These are phyloP conservation scores for Eucalyptus pauciflora DNA, from an alignment of 345 rosid genomes.

Conservation along the genomic window DNA sequence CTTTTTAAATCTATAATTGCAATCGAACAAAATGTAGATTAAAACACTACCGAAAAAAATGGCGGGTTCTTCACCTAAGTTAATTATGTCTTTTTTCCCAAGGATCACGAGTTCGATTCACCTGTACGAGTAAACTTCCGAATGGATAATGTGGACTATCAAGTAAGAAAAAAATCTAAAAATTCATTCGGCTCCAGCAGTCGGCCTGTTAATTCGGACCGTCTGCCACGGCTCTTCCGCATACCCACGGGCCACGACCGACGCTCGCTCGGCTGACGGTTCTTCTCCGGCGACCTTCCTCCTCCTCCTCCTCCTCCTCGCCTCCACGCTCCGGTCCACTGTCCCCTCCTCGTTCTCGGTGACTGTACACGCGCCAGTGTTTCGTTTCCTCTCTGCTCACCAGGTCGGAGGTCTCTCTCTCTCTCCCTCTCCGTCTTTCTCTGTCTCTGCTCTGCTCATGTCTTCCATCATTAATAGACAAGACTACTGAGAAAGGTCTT, in stretches of 20 bases:
- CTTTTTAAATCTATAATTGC: not conserved
- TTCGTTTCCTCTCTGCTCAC: not conserved
- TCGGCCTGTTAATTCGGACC: not conserved
- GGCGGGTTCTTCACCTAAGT: no score
- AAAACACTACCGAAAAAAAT: not conserved
- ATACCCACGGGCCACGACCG: not conserved
- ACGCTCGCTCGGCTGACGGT: not conserved
- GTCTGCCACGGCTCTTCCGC: not conserved
- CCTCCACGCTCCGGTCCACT: not conserved
- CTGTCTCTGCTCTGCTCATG: not conserved
- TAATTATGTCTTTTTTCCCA: not conserved
- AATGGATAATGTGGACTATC: not conserved
- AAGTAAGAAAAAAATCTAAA: not conserved
- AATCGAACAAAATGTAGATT: not conserved
- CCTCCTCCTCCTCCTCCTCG: not conserved
- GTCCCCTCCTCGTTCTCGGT: not conserved
- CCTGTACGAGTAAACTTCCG: no score
- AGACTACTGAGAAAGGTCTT: not conserved
- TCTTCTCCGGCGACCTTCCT: not conserved
- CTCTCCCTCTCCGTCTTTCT: not conserved
- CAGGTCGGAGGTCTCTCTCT: not conserved
- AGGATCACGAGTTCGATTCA: not conserved
- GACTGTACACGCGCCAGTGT: not conserved
- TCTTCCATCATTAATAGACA: not conserved
- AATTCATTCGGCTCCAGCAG: fast-evolving